Evolutionary conservation across 2,329 filamentous ascomycete species (phyloP), one percentile per base, ranked within the genome.

Genomic region (Pseudocercospora musae): DNA sequence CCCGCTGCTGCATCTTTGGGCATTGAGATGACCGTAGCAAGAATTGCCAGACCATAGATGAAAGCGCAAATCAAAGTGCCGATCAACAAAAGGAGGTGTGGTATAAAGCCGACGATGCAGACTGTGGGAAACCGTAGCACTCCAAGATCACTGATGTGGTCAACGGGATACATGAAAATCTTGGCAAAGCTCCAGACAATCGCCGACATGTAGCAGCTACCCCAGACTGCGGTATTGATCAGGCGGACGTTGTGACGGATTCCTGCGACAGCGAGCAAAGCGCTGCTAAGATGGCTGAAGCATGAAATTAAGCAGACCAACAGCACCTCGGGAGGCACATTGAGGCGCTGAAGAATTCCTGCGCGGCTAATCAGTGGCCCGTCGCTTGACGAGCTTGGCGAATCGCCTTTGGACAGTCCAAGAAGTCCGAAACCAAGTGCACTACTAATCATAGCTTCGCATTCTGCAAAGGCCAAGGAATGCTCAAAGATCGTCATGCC

Each of bases 401-500:
- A 68, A 48, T 71, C 73, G 1, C 73, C 69, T 29, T 76, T 80
- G 60, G 83, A 73, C 66, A 80, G 72, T 23, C 83, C 81, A 70
- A 90, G 89, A 69, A 90, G 87, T 0, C 88, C 87, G 75, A 92
- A 86, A 11, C 89, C 89, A 13, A 96, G 84, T 56, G 92, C 90
- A 67, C 88, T 90, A 69, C 88, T 88, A 50, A 97, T 88, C 66
- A 93, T 90, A 29, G 91, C 89, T 75, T 99, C 95, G 8, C 94
- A 94, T 76, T 99, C 95, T 10, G 94, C 92, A 78, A 98, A 99
- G 2, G 94, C 94, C 8, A 99, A 82, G 0, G 93, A 97, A 73
- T 97, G 93, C 74, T 99, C 95, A 71, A 98, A 96, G 1, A 97
- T 85, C 0, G 93, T 96, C 91, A 98, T 96, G 18, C 92, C 93